A percentile compares a stretch with the other conserved stretches of the same genome.
These are phyloP conservation scores for Neurospora sp. DNA, from an alignment of 495 filamentous ascomycete genomes.

Conservation along the genomic window DNA sequence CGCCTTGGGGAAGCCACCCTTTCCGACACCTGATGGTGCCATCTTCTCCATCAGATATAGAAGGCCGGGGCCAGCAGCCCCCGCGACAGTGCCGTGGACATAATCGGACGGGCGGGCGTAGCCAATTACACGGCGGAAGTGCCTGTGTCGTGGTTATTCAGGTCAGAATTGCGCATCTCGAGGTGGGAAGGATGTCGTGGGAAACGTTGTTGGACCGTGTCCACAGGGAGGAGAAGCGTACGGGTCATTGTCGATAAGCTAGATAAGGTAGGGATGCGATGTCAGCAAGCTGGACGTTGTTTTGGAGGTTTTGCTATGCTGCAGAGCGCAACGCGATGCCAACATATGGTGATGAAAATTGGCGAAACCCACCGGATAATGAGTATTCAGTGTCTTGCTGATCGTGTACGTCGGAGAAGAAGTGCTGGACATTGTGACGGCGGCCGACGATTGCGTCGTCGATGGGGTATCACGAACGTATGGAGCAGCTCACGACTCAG, in stretches of 20 bases:
- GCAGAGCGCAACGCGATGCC: conserved; percentile 1
- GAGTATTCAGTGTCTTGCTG: conserved; percentile 61
- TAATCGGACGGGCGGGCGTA: conserved; percentile 86
- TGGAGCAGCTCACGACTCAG: conserved; percentile 6
- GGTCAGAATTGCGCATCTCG: conserved; percentile 10
- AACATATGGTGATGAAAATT: conserved; percentile 10
- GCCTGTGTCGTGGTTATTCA: conserved; percentile 41
- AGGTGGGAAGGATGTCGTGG: neutral
- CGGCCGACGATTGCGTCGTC: conserved; percentile 25
- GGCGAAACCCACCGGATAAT: conserved; percentile 61
- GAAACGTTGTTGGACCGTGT: neutral
- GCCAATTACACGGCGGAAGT: conserved; percentile 75
- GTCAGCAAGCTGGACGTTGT: conserved; percentile 2
- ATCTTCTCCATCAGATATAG: conserved; percentile 73
- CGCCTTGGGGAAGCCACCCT: conserved; percentile 66
- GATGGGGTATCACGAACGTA: conserved; percentile 13
- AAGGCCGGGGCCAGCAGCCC: conserved; percentile 56
- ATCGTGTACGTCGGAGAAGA: conserved; percentile 47
- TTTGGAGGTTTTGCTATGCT: conserved; percentile 6
- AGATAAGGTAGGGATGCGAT: neutral
- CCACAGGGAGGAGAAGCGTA: conserved; percentile 39
- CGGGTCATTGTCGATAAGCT: conserved; percentile 99
- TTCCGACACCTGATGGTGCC: conserved; percentile 69
- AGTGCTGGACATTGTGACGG: conserved; percentile 48
- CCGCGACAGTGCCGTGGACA: conserved; percentile 51